Evolutionary conservation across 2,329 filamentous ascomycete genomes (phyloP), one percentile per base, ranked within the genome.

Genomic region (Colletotrichum sp.): DNA sequence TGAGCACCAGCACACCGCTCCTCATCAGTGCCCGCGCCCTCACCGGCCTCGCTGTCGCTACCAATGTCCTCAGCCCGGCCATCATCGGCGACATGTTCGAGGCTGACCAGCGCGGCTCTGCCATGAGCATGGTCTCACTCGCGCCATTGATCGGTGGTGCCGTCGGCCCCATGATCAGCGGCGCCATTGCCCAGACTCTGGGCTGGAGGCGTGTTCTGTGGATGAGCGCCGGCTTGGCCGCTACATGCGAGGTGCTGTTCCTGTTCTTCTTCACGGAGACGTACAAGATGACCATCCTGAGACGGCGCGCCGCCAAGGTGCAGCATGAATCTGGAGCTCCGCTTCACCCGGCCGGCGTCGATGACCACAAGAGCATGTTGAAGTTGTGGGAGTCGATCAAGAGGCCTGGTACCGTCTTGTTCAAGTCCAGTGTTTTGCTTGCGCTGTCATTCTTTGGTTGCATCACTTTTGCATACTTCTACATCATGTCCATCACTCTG

Each of bases 31-130:
- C 92, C 62, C 87, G 92, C 12, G 87, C 91, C 30, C 82, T 93
- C 5, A 90, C 90, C 0, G 93, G 93, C 1, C 85, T 92, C 44
- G 92, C 92, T 6, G 92, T 92, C 11, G 92, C 92, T 4, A 90
- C 90, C 4, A 93, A 92, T 77, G 91, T 93, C 11, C 85, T 94
- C 22, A 91, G 89, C 77, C 92, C 92, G 1, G 90, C 91, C 29
- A 91, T 93, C 69, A 88, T 93, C 22, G 92, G 92, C 29, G 92
- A 93, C 80, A 89, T 93, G 77, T 93, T 93, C 80, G 82, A 84
- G 3, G 84, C 88, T 1, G 91, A 93, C 71, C 84, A 90, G 80
- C 86, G 91, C 19, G 92, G 92, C 29, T 87, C 87, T 1, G 88
- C 91, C 9, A 90, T 93, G 88, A 90, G 88, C 79, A 75, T 90